phyloP scores from a whole-genome alignment of 108 stramenopile genomes.

The Stephanodiscus minutulus region DNA sequence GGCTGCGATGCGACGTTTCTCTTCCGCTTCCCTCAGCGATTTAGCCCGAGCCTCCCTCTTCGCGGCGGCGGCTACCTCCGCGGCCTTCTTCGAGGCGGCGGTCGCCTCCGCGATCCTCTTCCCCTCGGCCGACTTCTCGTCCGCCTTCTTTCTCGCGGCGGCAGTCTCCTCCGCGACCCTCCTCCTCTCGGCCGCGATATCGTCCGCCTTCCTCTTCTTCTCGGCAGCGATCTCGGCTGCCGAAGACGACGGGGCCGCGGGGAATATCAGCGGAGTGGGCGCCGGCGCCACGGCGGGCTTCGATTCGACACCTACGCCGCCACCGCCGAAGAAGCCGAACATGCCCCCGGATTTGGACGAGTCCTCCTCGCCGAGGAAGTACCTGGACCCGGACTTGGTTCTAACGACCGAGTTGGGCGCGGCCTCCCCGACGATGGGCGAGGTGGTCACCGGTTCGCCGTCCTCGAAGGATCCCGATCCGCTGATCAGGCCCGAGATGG shows the following conservation, averaged over 20 bases:
- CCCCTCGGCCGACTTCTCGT: constrained; percentile 12
- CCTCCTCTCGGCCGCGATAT: constrained; percentile 12
- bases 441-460: constrained; percentile 56
- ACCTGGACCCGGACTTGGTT: constrained; percentile 57
- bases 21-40: constrained; percentile 12
- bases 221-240: constrained; percentile 32
- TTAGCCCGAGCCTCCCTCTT: constrained; percentile 19
- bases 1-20: constrained; percentile 12
- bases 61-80: constrained; percentile 8
- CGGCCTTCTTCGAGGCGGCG: not conserved
- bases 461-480: constrained; percentile 54
- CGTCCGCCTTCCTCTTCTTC: constrained; percentile 19
- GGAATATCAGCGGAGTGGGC: not conserved
- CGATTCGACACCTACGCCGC: not conserved
- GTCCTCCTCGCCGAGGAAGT: constrained; percentile 30
- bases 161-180: not conserved
- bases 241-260: not conserved
- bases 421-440: constrained; percentile 44
- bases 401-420: constrained; percentile 40
- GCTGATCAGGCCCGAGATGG: constrained; percentile 56
- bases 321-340: constrained; percentile 21
- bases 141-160: not conserved
- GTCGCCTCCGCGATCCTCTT: not conserved
- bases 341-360: constrained; percentile 3
- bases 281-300: not conserved